phyloP scores from a whole-genome alignment of 768 basidiomycete genomes.

The Termitomyces bulborhizus region DNA sequence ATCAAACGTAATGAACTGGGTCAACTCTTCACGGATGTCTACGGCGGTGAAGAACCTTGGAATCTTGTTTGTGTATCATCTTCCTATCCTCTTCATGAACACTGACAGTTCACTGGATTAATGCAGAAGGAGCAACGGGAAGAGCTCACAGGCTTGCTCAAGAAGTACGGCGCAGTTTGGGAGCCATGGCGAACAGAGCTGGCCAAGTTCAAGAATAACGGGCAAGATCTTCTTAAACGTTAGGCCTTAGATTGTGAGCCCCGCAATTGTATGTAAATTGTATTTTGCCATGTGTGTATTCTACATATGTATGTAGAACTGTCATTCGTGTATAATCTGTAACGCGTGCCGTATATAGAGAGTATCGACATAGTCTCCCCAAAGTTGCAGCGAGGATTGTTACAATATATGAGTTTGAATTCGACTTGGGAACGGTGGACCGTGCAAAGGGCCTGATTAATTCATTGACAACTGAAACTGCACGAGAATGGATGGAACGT shows the following conservation, averaged over 20 bases:
- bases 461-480: background rate
- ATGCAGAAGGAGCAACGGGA: conserved; percentile 74
- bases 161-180: conserved; percentile 84
- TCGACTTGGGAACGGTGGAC: too few species aligned
- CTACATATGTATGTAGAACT: background rate
- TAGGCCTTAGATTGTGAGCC: background rate
- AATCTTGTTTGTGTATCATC: conserved; percentile 56
- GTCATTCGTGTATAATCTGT: background rate
- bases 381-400: background rate
- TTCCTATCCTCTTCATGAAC: background rate
- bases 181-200: conserved; percentile 83
- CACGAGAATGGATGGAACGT: background rate
- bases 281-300: background rate
- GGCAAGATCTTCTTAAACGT: conserved; percentile 44
- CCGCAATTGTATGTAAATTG: background rate
- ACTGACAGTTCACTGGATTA: background rate
- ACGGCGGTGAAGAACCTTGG: conserved; percentile 81
- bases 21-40: conserved; percentile 83
- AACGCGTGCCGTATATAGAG: background rate
- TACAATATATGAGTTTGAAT: too few species aligned
- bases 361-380: background rate
- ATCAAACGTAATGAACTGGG: conserved; percentile 64
- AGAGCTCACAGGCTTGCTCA: conserved; percentile 66
- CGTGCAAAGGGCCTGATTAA: background rate
- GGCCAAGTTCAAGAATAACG: conserved; percentile 67